Percentiles rank a stretch among this genome's conserved stretches.
Conservation (phyloP, 1,284 basidiomycete species). For the Chalciporus sp. region DNA sequence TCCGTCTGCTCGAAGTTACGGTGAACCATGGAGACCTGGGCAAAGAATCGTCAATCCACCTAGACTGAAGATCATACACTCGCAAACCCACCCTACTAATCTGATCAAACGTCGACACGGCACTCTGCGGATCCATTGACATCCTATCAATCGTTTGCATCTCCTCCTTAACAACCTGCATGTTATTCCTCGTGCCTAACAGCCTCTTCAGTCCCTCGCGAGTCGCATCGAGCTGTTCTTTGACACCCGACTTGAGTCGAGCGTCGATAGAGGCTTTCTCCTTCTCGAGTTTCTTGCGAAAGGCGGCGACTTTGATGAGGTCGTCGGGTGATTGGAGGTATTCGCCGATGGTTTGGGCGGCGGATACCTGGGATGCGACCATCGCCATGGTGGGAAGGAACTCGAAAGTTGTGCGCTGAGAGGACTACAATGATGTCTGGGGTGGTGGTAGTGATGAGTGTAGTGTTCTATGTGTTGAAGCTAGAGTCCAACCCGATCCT, state of each 20-base stretch:
- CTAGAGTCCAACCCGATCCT: no score
- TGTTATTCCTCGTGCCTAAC: constrained; percentile 78
- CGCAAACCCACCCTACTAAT: constrained; percentile 76
- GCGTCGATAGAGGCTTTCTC: constrained; percentile 96
- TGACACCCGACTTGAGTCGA: constrained; percentile 89
- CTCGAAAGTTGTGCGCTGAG: neutral
- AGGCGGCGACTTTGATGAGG: constrained; percentile 85
- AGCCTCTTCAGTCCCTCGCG: constrained; percentile 88
- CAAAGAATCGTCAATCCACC: constrained; percentile 13
- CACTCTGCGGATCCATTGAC: constrained; percentile 72
- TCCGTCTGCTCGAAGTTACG: constrained; percentile 94
- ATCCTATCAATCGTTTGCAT: constrained; percentile 87
- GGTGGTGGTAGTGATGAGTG: neutral
- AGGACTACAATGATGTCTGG: neutral
- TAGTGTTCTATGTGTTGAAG: no score
- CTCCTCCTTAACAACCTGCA: constrained; percentile 90
- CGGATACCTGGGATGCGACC: constrained; percentile 62
- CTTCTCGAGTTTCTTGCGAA: constrained; percentile 94
- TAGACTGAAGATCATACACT: neutral
- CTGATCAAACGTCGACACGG: constrained; percentile 85
- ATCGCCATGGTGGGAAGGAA: constrained; percentile 33
- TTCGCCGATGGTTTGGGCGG: constrained; percentile 82
- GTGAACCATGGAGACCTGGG: constrained; percentile 91
- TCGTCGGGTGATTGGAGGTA: constrained; percentile 93
- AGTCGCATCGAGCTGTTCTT: constrained; percentile 92